Evolutionary conservation across 257 asterid species (phyloP), one percentile per base, ranked within the genome.

Genomic region (Solanum bulbocastanum): DNA sequence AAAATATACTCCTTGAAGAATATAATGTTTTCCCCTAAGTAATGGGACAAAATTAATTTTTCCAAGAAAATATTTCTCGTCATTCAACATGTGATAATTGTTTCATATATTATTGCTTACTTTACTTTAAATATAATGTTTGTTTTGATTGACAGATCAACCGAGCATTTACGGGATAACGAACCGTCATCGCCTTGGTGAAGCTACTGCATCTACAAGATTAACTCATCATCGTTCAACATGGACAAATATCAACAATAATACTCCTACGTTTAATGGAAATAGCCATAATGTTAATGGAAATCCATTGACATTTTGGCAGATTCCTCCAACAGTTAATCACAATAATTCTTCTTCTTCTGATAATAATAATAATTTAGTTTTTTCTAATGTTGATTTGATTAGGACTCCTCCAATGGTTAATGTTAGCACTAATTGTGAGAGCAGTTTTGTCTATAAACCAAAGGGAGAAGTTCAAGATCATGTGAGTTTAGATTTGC

Each of bases 401-500:
- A 16, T 71, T 33, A 91, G 88, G 86, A 86, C 91, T 3, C 87
- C 92, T 4, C 42, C 92, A 36, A 88, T 87, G 52, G 83, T 86
- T 68, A 87, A 89, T 52, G 6, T 16, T 16, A 49, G 91, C 25
- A 39, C 85, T 35, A 78, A 87, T 86, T 90, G 93, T 79, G 95
- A 93, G 46, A 87, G 87, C 27, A 49, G 92, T 73, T 91, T 90
- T 15, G 93, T 89, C 33, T 92, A 87, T 27, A 93, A 94, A 85
- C 78, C 95, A 15, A 93, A 93, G 86, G 60, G 88, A 18, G 90
- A 68, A 84, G 87, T 90, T 93, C 94, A 93, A 78, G 99, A 94
- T 85, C 95, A 91, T 35, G 94, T 96, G 92, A 96, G 98, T 94
- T 92, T 96, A 91, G 99, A 96, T 89, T 91, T 96, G 81, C 98